Percentiles rank a stretch among this genome's conserved stretches.
Evolutionary conservation across 1,284 basidiomycete species (phyloP).

Genomic region (Fomitopsis schrenkii): DNA sequence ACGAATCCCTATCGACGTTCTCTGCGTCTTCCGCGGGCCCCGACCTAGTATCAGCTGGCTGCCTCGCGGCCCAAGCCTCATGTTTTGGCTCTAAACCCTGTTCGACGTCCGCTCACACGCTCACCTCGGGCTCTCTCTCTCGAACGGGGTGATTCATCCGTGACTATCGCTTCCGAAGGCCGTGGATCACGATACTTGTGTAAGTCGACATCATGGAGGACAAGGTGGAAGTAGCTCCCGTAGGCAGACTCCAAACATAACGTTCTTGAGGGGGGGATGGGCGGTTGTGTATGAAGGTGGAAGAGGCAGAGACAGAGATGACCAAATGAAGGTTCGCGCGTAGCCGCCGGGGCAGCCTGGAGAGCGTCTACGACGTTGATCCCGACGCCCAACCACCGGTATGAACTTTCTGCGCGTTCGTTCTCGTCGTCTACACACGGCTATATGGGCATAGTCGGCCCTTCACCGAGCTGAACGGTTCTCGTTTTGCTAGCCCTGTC

Average conservation of each 20-base stretch:
- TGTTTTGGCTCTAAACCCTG: neutral
- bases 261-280: no score
- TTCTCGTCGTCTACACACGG: neutral
- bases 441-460: no score
- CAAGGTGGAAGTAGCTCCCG: neutral
- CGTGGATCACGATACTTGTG: neutral
- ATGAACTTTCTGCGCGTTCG: neutral
- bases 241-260: no score
- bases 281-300: no score
- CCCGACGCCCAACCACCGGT: neutral
- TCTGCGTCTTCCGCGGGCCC: neutral
- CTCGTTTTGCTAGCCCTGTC: no score
- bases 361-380: neutral
- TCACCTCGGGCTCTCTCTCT: neutral
- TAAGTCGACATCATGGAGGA: neutral
- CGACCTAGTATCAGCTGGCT: neutral
- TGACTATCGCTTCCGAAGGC: neutral
- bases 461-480: no score
- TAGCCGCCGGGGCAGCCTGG: neutral
- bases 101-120: neutral
- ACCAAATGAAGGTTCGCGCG: neutral
- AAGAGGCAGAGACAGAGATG: neutral
- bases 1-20: neutral
- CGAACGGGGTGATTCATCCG: neutral
- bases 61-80: neutral